These are phyloP conservation scores for Naematelia encephala DNA, from an alignment of 768 basidiomycete genomes.

Conservation along the genomic window DNA sequence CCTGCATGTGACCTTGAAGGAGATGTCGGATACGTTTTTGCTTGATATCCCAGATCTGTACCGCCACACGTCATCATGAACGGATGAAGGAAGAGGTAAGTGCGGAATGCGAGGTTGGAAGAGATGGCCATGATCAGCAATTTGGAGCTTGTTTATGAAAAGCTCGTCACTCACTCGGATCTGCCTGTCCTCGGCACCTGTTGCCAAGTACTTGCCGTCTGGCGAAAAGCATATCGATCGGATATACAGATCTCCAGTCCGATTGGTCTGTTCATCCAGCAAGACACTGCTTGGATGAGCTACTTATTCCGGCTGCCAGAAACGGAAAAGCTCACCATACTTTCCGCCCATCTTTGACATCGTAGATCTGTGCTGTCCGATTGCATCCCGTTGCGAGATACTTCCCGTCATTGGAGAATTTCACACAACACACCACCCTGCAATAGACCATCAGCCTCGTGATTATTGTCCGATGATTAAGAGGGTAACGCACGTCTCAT, in stretches of 20 bases:
- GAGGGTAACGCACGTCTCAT: constrained; percentile 65
- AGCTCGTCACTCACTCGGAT: constrained; percentile 62
- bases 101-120: background rate
- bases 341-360: constrained; percentile 79
- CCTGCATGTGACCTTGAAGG: constrained; percentile 85
- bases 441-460: background rate
- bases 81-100: background rate
- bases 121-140: background rate
- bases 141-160: background rate
- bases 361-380: constrained; percentile 90
- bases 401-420: constrained; percentile 91
- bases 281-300: constrained; percentile 59
- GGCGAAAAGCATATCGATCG: constrained; percentile 77
- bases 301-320: background rate
- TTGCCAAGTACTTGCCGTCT: constrained; percentile 68
- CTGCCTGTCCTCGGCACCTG: constrained; percentile 85
- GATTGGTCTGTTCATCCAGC: constrained; percentile 68
- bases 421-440: constrained; percentile 82
- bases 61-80: background rate
- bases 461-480: background rate
- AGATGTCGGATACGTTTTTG: constrained; percentile 72
- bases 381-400: constrained; percentile 94
- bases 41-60: constrained; percentile 85
- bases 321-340: constrained; percentile 62
- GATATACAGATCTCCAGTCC: constrained; percentile 78